Evolutionary conservation across 148 eudicot genomes (phyloP).

Genomic region (Camellia japonica): DNA sequence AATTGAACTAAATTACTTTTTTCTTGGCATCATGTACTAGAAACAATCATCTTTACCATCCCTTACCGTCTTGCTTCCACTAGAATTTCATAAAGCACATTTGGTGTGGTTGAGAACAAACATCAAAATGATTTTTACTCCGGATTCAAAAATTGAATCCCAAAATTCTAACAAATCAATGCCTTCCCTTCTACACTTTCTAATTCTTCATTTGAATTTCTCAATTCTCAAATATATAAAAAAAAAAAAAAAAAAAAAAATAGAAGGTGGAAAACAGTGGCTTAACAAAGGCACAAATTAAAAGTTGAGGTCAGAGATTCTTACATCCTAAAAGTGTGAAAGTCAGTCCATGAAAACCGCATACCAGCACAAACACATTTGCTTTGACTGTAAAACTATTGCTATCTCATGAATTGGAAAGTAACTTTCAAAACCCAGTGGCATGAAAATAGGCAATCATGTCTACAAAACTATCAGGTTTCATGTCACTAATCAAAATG

Average conservation of each 20-base stretch:
- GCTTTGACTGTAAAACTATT: too few species aligned
- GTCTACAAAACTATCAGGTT: not conserved
- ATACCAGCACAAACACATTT: not conserved
- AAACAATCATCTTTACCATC: too few species aligned
- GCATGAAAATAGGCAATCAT: too few species aligned
- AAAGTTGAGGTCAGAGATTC: slow-evolving; percentile 10
- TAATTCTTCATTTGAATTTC: slow-evolving; percentile 4
- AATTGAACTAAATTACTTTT: too few species aligned
- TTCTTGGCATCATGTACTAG: too few species aligned
- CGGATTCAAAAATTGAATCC: not conserved
- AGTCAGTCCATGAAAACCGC: not conserved
- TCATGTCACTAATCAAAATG: not conserved
- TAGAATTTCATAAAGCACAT: not conserved
- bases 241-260: too few species aligned
- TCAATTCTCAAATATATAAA: not conserved
- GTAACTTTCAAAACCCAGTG: too few species aligned
- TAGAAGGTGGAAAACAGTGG: not conserved
- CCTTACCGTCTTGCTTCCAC: too few species aligned
- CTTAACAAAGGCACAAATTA: not conserved
- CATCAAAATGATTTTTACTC: not conserved
- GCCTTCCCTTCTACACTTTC: not conserved
- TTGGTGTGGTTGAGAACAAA: not conserved
- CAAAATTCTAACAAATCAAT: not conserved
- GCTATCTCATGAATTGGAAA: too few species aligned
- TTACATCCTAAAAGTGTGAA: too few species aligned